These are phyloP conservation scores for Linnemannia hyalina DNA, from an alignment of 192 early-diverging fungal genomes.

Conservation along the genomic window DNA sequence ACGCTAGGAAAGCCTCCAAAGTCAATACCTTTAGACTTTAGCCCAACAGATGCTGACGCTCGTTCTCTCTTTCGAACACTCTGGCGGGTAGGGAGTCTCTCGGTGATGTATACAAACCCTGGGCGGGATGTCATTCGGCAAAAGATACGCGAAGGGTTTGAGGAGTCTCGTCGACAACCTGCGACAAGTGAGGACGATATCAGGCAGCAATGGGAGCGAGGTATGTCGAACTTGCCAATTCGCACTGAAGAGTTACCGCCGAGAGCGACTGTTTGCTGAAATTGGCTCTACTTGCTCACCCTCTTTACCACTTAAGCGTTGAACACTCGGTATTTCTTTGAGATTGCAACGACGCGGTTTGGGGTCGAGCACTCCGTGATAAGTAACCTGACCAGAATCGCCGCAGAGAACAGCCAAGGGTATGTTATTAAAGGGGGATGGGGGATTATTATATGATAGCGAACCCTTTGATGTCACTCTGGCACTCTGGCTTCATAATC, in stretches of 20 bases:
- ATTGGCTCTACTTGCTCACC: not conserved
- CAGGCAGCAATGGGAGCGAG: slow-evolving; percentile 36
- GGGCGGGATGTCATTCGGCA: slow-evolving; percentile 24
- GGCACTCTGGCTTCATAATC: not conserved
- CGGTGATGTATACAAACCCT: slow-evolving; percentile 47
- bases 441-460: not conserved
- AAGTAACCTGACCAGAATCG: slow-evolving; percentile 32
- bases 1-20: slow-evolving; percentile 36
- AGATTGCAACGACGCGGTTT: slow-evolving; percentile 45
- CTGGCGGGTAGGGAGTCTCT: slow-evolving; percentile 38
- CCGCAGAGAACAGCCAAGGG: slow-evolving; percentile 24
- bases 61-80: slow-evolving; percentile 44
- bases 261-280: no score
- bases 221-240: slow-evolving; percentile 3
- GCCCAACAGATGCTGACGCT: slow-evolving; percentile 37
- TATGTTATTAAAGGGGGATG: not conserved
- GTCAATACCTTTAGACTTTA: slow-evolving; percentile 20
- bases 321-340: slow-evolving; percentile 42
- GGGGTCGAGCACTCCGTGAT: slow-evolving; percentile 43
- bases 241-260: not conserved
- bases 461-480: not conserved
- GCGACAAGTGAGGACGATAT: slow-evolving; percentile 9
- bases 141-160: slow-evolving; percentile 49
- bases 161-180: slow-evolving; percentile 24
- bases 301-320: not conserved